phyloP scores from a whole-genome alignment of 306 rosid genomes.

The Hippophae rhamnoides region DNA sequence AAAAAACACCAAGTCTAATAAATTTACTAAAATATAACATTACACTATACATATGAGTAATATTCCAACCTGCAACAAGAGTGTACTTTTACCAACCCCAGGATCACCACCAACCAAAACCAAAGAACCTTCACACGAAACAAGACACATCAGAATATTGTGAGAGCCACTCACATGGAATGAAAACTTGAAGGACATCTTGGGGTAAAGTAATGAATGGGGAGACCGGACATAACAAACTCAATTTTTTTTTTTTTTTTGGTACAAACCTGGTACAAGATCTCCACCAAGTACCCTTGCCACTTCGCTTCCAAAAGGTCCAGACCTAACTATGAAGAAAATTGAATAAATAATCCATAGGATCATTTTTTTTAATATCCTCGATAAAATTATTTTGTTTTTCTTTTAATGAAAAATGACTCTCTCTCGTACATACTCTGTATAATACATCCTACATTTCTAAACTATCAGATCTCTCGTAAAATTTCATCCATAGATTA shows the following conservation, averaged over 20 bases:
- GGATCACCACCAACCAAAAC: conserved; percentile 89
- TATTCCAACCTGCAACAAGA: conserved; percentile 61
- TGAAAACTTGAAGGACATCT: conserved; percentile 7
- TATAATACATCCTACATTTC: too few relatives aligned
- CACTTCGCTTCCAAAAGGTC: conserved; percentile 66
- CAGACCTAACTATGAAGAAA: conserved; percentile 43
- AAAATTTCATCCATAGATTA: too few relatives aligned
- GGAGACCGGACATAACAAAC: too few relatives aligned
- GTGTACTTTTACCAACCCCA: conserved; percentile 98
- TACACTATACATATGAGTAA: not conserved
- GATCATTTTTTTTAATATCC: not conserved
- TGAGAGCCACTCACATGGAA: not conserved
- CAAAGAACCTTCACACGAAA: conserved; percentile 66
- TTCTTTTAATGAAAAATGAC: too few relatives aligned
- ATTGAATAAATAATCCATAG: conserved; percentile 9
- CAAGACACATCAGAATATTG: conserved; percentile 13
- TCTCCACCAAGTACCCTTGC: conserved; percentile 88
- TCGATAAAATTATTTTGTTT: too few relatives aligned
- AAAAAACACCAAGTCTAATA: not conserved
- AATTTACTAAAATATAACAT: conserved; percentile 6
- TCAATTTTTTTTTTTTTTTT: too few relatives aligned
- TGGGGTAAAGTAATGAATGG: too few relatives aligned
- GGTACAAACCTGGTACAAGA: conserved; percentile 70
- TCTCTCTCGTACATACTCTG: too few relatives aligned
- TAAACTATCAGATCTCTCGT: too few relatives aligned